Conservation (phyloP, 805 yeast genomes). For the Groenewaldozyma salmanticensis region DNA sequence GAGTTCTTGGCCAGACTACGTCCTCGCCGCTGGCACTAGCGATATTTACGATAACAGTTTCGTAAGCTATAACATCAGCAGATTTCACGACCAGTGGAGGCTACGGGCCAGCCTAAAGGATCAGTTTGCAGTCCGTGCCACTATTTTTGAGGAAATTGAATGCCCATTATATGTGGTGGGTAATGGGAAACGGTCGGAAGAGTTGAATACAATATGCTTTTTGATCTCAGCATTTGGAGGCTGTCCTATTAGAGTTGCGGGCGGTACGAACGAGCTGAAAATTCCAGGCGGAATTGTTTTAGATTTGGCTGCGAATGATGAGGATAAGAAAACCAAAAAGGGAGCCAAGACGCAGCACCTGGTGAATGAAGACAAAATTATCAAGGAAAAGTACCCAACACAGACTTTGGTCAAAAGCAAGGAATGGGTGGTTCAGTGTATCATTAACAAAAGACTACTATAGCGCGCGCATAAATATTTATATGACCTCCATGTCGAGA, state of each 20-base stretch:
- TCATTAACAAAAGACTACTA: constrained; percentile 23
- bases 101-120: constrained; percentile 11
- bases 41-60: constrained; percentile 27
- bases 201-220: neutral
- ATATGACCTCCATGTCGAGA: neutral
- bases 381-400: neutral
- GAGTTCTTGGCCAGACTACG: constrained; percentile 40
- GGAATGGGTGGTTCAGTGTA: constrained; percentile 26
- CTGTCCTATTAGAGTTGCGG: neutral
- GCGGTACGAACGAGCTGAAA: neutral
- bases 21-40: constrained; percentile 68
- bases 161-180: constrained; percentile 17
- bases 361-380: neutral
- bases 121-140: constrained; percentile 21
- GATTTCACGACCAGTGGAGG: constrained; percentile 18
- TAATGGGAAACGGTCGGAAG: neutral
- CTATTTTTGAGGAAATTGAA: constrained; percentile 10
- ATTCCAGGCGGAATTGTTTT: neutral
- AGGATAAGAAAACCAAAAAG: neutral
- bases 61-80: constrained; percentile 16
- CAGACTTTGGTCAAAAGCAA: no score
- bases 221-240: constrained; percentile 1
- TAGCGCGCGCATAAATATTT: constrained; percentile 3
- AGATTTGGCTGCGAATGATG: neutral
- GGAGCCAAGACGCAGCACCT: neutral